These are phyloP conservation scores for Volvox africanus DNA, from an alignment of 139 green algal species.

Conservation along the genomic window DNA sequence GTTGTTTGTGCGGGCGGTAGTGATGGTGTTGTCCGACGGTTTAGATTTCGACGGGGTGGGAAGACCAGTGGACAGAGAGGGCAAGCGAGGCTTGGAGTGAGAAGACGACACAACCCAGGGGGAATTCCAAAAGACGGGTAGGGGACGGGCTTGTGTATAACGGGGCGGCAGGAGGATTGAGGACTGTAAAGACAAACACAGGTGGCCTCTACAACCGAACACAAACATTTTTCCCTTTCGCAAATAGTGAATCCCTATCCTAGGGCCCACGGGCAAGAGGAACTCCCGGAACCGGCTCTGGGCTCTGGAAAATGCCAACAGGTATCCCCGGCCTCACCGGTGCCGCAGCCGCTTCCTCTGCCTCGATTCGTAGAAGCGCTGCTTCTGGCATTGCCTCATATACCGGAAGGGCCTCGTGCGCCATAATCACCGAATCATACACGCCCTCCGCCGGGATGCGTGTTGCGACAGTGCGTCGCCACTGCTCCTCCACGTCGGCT, in stretches of 20 bases:
- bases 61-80: not conserved
- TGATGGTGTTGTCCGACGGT: too few relatives aligned
- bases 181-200: not conserved
- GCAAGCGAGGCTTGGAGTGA: not conserved
- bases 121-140: not conserved
- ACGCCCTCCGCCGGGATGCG: slow-evolving; percentile 3
- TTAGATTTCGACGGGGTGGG: not conserved
- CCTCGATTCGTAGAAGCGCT: slow-evolving; percentile 15
- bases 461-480: slow-evolving; percentile 19
- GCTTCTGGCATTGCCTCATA: slow-evolving; percentile 34
- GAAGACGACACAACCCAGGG: not conserved
- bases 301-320: too few relatives aligned
- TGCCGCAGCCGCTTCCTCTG: slow-evolving; percentile 9
- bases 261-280: too few relatives aligned
- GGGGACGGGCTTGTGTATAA: not conserved
- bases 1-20: too few relatives aligned
- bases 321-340: not conserved
- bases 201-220: too few relatives aligned
- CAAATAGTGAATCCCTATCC: too few relatives aligned
- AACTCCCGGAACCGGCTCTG: too few relatives aligned
- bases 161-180: not conserved
- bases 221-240: too few relatives aligned
- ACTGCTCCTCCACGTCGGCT: slow-evolving; percentile 44
- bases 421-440: slow-evolving; percentile 7
- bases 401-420: slow-evolving; percentile 6